Evolutionary conservation across 139 green algal genomes (phyloP).

Genomic region (Chlorella sp.): DNA sequence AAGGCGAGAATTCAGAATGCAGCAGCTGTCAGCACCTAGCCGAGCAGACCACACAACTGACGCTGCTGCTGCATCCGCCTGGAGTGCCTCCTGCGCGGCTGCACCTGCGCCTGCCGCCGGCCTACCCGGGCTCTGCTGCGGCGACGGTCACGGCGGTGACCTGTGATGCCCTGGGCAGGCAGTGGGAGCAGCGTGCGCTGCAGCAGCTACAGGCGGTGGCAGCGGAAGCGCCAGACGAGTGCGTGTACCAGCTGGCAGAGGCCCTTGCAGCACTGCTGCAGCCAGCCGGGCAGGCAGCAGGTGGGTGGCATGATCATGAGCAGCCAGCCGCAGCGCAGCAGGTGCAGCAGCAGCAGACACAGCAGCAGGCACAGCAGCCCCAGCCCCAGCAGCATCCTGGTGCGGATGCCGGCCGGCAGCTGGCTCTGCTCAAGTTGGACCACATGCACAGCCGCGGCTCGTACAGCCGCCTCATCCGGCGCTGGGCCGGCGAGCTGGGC

Average conservation of each 20-base stretch:
- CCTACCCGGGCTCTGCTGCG: not conserved
- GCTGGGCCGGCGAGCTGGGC: constrained; percentile 44
- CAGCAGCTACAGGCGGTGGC: not conserved
- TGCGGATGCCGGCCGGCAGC: not conserved
- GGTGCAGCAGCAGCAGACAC: not conserved
- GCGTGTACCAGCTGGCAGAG: not conserved
- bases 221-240: not conserved
- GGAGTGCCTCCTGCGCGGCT: not conserved
- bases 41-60: not conserved
- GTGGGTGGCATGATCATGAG: not conserved
- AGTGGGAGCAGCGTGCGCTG: not conserved
- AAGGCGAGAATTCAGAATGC: not conserved
- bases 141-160: not conserved
- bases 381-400: no score
- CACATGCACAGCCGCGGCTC: constrained; percentile 46
- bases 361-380: not conserved
- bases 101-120: constrained; percentile 1
- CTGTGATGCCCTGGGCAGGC: not conserved
- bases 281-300: not conserved
- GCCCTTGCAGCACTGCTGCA: not conserved
- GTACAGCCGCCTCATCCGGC: constrained; percentile 36
- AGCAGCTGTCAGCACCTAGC: not conserved
- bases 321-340: not conserved
- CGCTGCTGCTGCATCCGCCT: not conserved
- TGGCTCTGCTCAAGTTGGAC: constrained; percentile 45